Evolutionary conservation across 2,329 filamentous ascomycete species (phyloP), one percentile per base, ranked within the genome.

Genomic region (Cladosporium phlei): DNA sequence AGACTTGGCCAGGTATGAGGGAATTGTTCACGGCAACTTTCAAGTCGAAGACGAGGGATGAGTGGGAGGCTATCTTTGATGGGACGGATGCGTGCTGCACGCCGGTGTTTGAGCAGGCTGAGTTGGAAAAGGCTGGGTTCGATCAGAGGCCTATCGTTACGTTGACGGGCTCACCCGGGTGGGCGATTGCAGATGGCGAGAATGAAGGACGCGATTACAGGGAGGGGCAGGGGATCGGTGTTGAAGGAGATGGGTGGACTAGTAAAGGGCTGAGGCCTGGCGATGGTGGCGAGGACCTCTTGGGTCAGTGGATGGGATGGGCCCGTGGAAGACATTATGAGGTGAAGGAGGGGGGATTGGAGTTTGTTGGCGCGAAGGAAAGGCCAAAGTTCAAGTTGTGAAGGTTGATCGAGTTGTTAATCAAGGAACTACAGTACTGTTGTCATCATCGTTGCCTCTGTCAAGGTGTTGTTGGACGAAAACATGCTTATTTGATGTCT

Each of bases 41-140:
- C 66, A 79, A 75, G 63, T 66, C 70, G 34, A 88, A 82, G 69
- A 85, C 84, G 4, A 76, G 90, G 25, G 62, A 67, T 0, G 84
- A 95, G 63, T 97, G 91, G 91, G 91, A 95, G 67, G 63, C 51
- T 3, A 71, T 95, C 5, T 97, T 96, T 63, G 87, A 95, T 63
- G 87, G 86, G 9, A 93, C 86, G 0, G 91, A 97, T 68, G 91
- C 91, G 1, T 97, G 91, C 65, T 88, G 85, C 53, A 88, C 87
- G n/a, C 91, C 91, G 0, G 86, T 97, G 1, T 70, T 95, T 32
- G 82, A 82, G 25, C 86, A 88, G 54, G 60, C 56, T 0, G 89
- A 95, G 67, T 71, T 95, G 33, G 79, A 88, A 59, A 54, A 63
- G n/a, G 68, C 64, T 16, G 75, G 74, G 0, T 81, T 83, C 37